These are phyloP conservation scores for Tolypocladium paradoxum DNA, from an alignment of 2,329 filamentous ascomycete genomes.

Conservation along the genomic window DNA sequence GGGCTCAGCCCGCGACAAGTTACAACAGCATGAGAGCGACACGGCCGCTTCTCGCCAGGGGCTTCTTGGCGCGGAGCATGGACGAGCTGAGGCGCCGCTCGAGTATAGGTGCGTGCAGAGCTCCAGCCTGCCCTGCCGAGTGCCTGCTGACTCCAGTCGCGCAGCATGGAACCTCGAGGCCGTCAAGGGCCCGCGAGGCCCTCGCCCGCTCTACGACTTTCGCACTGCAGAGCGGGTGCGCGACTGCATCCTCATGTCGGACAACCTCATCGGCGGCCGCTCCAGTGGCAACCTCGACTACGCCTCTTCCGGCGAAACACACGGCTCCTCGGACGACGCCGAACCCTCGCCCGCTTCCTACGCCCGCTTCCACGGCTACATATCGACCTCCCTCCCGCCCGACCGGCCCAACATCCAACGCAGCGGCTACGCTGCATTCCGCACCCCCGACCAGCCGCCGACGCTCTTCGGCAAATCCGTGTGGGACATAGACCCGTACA, in stretches of 20 bases:
- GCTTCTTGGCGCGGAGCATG: slow-evolving; percentile 47
- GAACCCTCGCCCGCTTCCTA: slow-evolving; percentile 32
- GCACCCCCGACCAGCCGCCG: slow-evolving; percentile 64
- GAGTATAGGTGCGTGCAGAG: slow-evolving; percentile 34
- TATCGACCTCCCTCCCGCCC: slow-evolving; percentile 73
- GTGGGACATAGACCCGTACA: slow-evolving; percentile 86
- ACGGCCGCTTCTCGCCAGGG: slow-evolving; percentile 31
- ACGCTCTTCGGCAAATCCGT: slow-evolving; percentile 78
- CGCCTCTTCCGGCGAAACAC: slow-evolving; percentile 16
- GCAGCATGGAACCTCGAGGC: slow-evolving; percentile 60
- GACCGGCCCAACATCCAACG: slow-evolving; percentile 65
- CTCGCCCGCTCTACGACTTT: slow-evolving; percentile 57
- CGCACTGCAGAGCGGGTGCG: slow-evolving; percentile 32
- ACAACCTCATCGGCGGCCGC: slow-evolving; percentile 77
- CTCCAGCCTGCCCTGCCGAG: neutral
- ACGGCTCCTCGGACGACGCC: slow-evolving; percentile 4
- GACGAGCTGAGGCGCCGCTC: slow-evolving; percentile 50
- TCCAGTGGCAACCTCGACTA: slow-evolving; percentile 65
- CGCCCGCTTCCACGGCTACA: slow-evolving; percentile 74
- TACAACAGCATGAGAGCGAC: slow-evolving; percentile 36
- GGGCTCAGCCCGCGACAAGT: neutral
- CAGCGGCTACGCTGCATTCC: slow-evolving; percentile 81
- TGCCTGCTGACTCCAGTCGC: neutral
- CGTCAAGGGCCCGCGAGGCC: slow-evolving; percentile 52
- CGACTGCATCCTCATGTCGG: slow-evolving; percentile 69